Evolutionary conservation across 805 yeast species (phyloP), one percentile per base, ranked within the genome.

Genomic region (Starmerella khaoyaiensis): DNA sequence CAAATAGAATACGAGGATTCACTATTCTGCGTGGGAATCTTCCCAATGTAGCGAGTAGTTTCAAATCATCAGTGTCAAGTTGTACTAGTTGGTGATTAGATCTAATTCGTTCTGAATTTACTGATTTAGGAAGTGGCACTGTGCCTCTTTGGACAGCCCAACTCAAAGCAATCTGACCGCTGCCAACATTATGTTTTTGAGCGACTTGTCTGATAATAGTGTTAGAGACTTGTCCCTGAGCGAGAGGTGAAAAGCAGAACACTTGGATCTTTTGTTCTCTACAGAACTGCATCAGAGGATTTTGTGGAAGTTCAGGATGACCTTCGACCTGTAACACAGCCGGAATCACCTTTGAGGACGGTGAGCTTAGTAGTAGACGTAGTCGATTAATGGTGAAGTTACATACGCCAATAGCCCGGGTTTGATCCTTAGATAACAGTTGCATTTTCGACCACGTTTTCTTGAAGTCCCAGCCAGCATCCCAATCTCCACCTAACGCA

Each of bases 161-260:
- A 15, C 79, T 75, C 29, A 68, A 62, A 16, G 74, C 62, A 9
- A 81, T 65, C 45, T 71, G 78, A 37, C 70, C 74, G 0, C 69
- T 63, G 4, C 68, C 53, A 7, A 65, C 72, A 17, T 58, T 53
- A 49, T 79, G 68, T 55, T 74, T 73, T 36, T 66, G 52, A 11
- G 83, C 81, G 25, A 80, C 54, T 34, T 68, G 61, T 35, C 68
- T 61, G 21, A 60, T 44, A 3, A 76, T 65, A 10, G 63, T 45
- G 22, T 73, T 73, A 38, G 70, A 64, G 47, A 75, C 54, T 35
- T 74, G 66, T 12, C 60, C 53, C 2, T 78, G 64, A 5, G 87
- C 90, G 44, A 80, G 65, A 18, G 93, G 90, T 16, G 81, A 73
- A 56, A 77, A 81, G 11, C 87, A 87, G 51, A 78, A 78, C 35